Conservation (phyloP, 257 asterid genomes). For the Nicotiana tabacum region DNA sequence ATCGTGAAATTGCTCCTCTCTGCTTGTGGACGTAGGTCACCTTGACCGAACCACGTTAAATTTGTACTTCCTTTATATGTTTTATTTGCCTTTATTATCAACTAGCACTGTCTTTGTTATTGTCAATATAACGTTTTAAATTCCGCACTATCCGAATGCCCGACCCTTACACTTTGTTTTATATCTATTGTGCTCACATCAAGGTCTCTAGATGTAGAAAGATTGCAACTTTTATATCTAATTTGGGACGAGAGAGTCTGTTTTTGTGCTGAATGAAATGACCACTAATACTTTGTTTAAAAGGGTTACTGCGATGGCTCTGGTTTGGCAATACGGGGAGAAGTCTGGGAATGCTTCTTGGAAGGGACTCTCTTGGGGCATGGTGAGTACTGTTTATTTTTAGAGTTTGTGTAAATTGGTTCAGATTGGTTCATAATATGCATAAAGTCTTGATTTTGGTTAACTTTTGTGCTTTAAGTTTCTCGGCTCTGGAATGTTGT, state of each 20-base stretch:
- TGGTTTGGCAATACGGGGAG: conserved; percentile 97
- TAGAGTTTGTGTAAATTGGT: neutral
- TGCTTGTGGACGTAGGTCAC: too few species aligned
- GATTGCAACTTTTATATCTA: neutral
- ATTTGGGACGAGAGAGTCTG: too few species aligned
- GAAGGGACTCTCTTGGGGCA: conserved; percentile 99
- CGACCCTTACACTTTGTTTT: neutral
- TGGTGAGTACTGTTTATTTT: conserved; percentile 51
- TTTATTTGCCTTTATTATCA: too few species aligned
- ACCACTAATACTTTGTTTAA: neutral
- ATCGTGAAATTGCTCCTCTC: too few species aligned
- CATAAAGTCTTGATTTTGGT: neutral
- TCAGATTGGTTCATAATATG: neutral
- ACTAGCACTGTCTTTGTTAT: neutral
- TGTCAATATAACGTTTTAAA: too few species aligned
- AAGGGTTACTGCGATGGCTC: conserved; percentile 92
- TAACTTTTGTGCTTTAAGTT: neutral
- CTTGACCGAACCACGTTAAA: too few species aligned
- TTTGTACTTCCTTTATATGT: too few species aligned
- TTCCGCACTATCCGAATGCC: too few species aligned
- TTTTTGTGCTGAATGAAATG: neutral
- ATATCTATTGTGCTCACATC: neutral
- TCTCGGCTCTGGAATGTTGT: neutral
- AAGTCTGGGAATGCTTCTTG: conserved; percentile 80
- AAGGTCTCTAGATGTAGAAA: too few species aligned